Percentiles rank a stretch among this genome's conserved stretches.
Conservation (phyloP, 2,329 filamentous ascomycete species). For the Arthrobotrys iridis region DNA sequence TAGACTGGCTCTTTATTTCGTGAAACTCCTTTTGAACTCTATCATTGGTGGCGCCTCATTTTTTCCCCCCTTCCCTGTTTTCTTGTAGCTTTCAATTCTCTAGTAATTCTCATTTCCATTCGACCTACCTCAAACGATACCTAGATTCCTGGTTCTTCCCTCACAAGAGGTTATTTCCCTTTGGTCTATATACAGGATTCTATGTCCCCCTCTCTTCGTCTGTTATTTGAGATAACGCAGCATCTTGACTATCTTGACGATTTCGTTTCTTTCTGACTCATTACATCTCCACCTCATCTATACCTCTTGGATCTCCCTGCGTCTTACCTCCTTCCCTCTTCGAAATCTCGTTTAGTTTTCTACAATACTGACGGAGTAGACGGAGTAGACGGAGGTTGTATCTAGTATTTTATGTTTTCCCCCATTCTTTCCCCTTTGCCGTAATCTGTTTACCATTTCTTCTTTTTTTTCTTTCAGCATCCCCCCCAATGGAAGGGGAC, state of each 20-base stretch:
- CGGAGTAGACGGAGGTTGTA: constrained; percentile 49
- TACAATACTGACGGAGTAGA: constrained; percentile 46
- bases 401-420: constrained; percentile 28
- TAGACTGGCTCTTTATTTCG: neutral
- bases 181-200: constrained; percentile 14
- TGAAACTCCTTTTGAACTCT: constrained; percentile 1
- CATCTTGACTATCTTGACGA: constrained; percentile 35
- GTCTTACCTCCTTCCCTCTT: neutral
- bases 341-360: neutral
- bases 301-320: neutral
- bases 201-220: constrained; percentile 8
- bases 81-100: neutral
- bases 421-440: neutral
- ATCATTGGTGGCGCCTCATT: constrained; percentile 37
- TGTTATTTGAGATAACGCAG: constrained; percentile 45
- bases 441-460: constrained; percentile 1
- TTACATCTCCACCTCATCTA: constrained; percentile 2
- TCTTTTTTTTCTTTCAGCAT: neutral
- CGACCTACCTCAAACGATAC: constrained; percentile 9
- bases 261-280: neutral
- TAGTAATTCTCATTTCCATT: constrained; percentile 18
- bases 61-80: neutral
- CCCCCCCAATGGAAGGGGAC: constrained; percentile 13
- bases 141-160: constrained; percentile 47
- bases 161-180: constrained; percentile 35